Conservation (phyloP, 768 basidiomycete genomes). For the Harrya chromipes region DNA sequence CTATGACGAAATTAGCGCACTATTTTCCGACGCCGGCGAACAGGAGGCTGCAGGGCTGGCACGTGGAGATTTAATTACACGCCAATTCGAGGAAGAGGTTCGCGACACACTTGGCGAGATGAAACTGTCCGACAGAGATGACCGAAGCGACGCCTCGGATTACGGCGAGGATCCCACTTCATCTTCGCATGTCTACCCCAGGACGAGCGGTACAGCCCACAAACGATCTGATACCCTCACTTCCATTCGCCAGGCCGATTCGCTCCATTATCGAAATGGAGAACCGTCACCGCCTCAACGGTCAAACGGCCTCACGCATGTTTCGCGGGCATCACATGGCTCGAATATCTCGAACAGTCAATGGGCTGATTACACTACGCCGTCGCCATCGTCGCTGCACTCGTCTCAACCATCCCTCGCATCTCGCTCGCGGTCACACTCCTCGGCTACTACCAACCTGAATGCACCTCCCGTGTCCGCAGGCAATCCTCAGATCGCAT, state of each 20-base stretch:
- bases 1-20: constrained; percentile 53
- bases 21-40: constrained; percentile 38
- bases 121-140: constrained; percentile 47
- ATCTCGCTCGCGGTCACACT: constrained; percentile 55
- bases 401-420: constrained; percentile 53
- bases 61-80: constrained; percentile 24
- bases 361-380: constrained; percentile 30
- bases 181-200: constrained; percentile 38
- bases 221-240: constrained; percentile 49
- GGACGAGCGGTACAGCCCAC: constrained; percentile 33
- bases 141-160: constrained; percentile 61
- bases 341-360: constrained; percentile 27
- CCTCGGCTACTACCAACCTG: constrained; percentile 45
- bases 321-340: constrained; percentile 28
- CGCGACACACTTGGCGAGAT: constrained; percentile 48
- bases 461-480: constrained; percentile 75
- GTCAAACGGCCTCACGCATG: constrained; percentile 14
- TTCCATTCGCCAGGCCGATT: constrained; percentile 36
- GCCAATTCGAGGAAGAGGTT: constrained; percentile 42
- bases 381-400: constrained; percentile 48
- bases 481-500: constrained; percentile 77
- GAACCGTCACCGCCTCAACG: constrained; percentile 36
- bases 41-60: constrained; percentile 36
- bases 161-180: constrained; percentile 50
- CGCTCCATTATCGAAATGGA: constrained; percentile 31